Evolutionary conservation across 768 basidiomycete genomes (phyloP).

Genomic region (Lactarius quietus): DNA sequence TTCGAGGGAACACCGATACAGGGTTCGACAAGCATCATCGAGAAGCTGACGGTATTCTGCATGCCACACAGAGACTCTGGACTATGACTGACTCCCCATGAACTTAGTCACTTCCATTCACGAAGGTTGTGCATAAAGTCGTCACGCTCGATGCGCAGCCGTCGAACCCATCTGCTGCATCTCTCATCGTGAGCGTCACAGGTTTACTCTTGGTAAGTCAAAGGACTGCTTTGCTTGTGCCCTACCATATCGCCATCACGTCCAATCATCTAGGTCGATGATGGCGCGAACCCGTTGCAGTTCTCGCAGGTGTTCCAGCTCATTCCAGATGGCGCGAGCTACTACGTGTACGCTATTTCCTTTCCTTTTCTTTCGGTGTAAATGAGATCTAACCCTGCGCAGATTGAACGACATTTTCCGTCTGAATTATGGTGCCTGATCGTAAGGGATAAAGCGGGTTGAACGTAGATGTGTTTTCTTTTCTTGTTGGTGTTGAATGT

Average conservation of each 20-base stretch:
- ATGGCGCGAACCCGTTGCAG: slow-evolving; percentile 69
- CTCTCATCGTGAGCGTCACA: slow-evolving; percentile 82
- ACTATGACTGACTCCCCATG: too few species aligned
- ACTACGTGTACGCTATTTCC: slow-evolving; percentile 71
- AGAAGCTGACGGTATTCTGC: slow-evolving; percentile 80
- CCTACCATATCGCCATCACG: too few species aligned
- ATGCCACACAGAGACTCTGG: too few species aligned
- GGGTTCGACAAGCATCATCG: slow-evolving; percentile 53
- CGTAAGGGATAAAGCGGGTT: too few species aligned
- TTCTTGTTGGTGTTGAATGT: neutral
- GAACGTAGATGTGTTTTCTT: slow-evolving; percentile 11
- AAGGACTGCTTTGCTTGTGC: neutral
- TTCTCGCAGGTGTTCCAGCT: slow-evolving; percentile 96
- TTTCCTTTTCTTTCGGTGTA: neutral
- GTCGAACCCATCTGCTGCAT: slow-evolving; percentile 52
- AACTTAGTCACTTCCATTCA: slow-evolving; percentile 69
- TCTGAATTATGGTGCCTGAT: slow-evolving; percentile 63
- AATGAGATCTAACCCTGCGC: slow-evolving; percentile 13
- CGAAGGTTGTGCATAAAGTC: slow-evolving; percentile 74
- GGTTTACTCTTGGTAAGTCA: slow-evolving; percentile 67
- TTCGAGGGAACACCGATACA: slow-evolving; percentile 65
- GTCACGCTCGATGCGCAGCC: slow-evolving; percentile 88
- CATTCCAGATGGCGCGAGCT: slow-evolving; percentile 64
- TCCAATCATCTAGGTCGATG: slow-evolving; percentile 78
- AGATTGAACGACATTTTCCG: slow-evolving; percentile 92